Conservation (phyloP, 805 yeast species). For the Candida nonsorbophila region DNA sequence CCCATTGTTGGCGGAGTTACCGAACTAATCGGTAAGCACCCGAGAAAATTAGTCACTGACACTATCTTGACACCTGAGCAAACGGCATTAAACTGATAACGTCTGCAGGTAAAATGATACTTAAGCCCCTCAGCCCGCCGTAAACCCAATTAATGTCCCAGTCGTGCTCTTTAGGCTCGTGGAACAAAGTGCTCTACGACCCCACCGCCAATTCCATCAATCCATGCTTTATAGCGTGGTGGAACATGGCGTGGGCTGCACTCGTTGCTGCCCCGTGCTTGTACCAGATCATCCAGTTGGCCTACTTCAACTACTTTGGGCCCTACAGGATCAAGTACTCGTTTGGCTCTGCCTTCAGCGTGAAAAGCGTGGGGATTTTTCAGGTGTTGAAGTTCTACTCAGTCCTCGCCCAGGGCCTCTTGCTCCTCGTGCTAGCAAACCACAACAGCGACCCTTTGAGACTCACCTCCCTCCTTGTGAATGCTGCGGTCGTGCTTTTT, state of each 20-base stretch:
- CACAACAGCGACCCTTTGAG: conserved; percentile 6
- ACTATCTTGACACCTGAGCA: too few relatives aligned
- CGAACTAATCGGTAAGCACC: too few relatives aligned
- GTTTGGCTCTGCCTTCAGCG: conserved; percentile 13
- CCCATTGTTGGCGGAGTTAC: too few relatives aligned
- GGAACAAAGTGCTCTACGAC: conserved; percentile 18
- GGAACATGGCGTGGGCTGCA: conserved; percentile 2
- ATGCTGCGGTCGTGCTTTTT: conserved; percentile 2
- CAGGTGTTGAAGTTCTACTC: conserved; percentile 12
- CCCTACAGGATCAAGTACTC: conserved; percentile 11
- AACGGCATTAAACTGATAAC: too few relatives aligned
- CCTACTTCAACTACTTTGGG: conserved; percentile 11
- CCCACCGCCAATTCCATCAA: conserved; percentile 18
- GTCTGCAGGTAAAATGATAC: too few relatives aligned
- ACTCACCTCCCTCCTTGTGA: conserved; percentile 5
- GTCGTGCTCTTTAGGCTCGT: too few relatives aligned
- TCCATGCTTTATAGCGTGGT: conserved; percentile 22
- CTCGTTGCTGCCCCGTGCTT: conserved; percentile 7
- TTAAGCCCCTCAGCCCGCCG: too few relatives aligned
- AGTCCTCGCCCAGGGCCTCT: conserved; percentile 12
- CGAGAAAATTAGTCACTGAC: too few relatives aligned
- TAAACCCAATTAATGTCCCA: too few relatives aligned
- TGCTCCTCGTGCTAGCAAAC: conserved; percentile 5
- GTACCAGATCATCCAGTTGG: conserved; percentile 8
- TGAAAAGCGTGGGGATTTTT: conserved; percentile 13